Evolutionary conservation across 495 filamentous ascomycete species (phyloP).

Genomic region (Neurospora sp.): DNA sequence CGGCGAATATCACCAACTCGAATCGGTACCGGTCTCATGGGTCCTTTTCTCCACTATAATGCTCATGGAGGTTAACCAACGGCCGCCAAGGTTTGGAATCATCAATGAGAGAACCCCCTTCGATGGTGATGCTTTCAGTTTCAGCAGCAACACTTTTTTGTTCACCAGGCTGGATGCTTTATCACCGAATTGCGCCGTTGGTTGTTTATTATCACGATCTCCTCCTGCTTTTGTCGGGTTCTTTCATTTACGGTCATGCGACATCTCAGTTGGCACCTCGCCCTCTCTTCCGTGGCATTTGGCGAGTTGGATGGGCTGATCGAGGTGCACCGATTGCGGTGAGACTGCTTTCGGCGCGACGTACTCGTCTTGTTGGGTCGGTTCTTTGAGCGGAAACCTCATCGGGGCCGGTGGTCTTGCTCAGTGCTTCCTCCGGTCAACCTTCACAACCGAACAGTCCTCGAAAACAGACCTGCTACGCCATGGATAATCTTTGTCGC

Average conservation of each 20-base stretch:
- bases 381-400: neutral
- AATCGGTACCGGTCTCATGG: neutral
- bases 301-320: neutral
- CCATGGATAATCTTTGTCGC: neutral
- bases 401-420: no score
- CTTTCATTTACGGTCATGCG: neutral
- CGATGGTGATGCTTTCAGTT: neutral
- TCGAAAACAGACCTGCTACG: neutral
- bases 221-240: neutral
- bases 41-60: neutral
- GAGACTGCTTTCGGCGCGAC: neutral
- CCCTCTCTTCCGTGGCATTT: neutral
- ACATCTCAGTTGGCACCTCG: neutral
- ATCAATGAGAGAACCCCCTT: neutral
- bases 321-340: fast-evolving
- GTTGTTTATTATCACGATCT: neutral
- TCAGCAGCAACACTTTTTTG: neutral
- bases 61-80: neutral
- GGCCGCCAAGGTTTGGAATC: neutral
- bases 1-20: neutral
- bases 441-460: neutral
- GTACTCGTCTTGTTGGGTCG: neutral
- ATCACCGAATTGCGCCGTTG: neutral
- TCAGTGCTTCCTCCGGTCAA: neutral
- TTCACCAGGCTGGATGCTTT: neutral